Percentiles rank a stretch among this genome's conserved stretches.
Conservation (phyloP, 495 filamentous ascomycete species). For the Penicillium ochrochloron region DNA sequence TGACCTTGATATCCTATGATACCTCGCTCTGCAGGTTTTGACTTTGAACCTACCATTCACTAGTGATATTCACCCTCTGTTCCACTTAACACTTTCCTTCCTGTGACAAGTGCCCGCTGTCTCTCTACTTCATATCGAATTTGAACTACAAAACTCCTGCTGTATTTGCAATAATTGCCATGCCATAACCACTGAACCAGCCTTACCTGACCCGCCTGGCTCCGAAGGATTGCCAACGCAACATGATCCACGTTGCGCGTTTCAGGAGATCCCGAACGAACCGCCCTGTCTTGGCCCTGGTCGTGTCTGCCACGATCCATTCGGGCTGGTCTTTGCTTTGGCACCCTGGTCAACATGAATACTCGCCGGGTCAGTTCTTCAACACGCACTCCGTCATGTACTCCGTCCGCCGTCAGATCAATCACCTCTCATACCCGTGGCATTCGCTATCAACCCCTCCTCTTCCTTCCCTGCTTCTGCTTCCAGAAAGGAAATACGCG, state of each 20-base stretch:
- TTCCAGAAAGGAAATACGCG: conserved; percentile 26
- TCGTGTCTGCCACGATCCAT: neutral
- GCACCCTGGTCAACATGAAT: neutral
- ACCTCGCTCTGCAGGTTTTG: neutral
- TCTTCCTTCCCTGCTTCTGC: neutral
- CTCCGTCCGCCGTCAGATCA: neutral
- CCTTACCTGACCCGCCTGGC: conserved; percentile 9
- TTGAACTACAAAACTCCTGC: neutral
- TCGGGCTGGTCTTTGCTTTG: neutral
- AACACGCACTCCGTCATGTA: neutral
- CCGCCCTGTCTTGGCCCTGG: neutral
- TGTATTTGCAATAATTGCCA: neutral
- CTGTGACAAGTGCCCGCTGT: neutral
- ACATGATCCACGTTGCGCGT: conserved; percentile 16
- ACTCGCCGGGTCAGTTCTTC: conserved; percentile 1
- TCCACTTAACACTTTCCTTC: neutral
- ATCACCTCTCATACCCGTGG: neutral
- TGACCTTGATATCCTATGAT: neutral
- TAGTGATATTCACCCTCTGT: neutral
- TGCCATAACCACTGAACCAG: neutral
- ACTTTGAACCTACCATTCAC: conserved; percentile 1
- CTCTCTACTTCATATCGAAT: neutral
- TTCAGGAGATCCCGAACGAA: conserved; percentile 13
- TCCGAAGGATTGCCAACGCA: conserved; percentile 20
- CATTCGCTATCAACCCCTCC: neutral